Percentiles rank a stretch among this genome's conserved stretches.
Evolutionary conservation across 176 grass and related monocot genomes (phyloP).

Genomic region (Triticum dicoccoides): DNA sequence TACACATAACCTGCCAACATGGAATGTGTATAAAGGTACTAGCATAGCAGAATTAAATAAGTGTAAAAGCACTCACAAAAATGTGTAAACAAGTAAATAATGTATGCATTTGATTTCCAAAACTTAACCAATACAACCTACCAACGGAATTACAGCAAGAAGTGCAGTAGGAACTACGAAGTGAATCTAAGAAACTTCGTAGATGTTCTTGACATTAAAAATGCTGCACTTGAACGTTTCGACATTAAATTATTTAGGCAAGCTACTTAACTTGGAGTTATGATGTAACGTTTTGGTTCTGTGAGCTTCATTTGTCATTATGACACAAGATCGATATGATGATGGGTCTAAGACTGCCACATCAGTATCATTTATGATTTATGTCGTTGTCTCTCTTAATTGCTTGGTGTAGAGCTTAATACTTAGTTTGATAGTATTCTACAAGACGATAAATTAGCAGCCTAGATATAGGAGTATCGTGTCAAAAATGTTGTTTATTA

Average conservation of each 20-base stretch:
- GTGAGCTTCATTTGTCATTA: not conserved
- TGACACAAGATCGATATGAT: not conserved
- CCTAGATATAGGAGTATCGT: not conserved
- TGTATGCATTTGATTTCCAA: not conserved
- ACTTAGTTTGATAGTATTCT: not conserved
- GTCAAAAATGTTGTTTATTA: not conserved
- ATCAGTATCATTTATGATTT: not conserved
- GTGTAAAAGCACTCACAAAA: not conserved
- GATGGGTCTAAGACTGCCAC: not conserved
- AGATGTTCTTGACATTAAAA: not conserved
- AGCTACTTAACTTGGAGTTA: not conserved
- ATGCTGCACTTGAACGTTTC: not conserved
- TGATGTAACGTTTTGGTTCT: too few relatives aligned
- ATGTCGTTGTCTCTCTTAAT: not conserved
- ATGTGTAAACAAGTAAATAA: not conserved
- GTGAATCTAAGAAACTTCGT: not conserved
- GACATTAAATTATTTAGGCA: not conserved
- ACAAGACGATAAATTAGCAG: not conserved
- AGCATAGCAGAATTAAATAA: not conserved
- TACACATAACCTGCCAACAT: conserved; percentile 84
- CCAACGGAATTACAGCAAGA: not conserved
- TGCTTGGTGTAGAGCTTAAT: not conserved
- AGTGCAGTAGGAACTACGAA: not conserved
- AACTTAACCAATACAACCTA: not conserved
- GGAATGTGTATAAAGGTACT: not conserved